Base-by-base conservation (phyloP, 257 asterid genomes). In the Thymus mandschuricus region DNA sequence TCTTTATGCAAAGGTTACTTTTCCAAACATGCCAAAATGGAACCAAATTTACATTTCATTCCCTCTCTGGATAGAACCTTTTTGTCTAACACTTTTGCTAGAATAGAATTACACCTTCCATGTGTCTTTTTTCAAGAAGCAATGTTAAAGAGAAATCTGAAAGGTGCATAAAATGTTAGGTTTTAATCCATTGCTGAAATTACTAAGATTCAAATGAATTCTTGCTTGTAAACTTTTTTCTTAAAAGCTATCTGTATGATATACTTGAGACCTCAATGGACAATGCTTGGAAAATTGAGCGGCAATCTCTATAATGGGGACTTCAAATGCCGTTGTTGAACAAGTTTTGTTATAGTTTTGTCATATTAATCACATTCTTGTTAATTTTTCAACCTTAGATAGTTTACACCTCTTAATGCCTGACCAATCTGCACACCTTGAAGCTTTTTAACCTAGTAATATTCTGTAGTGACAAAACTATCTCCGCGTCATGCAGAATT, bases 161-260 rank as follows among this genome's bases (percentile, higher is more conserved):
- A 51, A 72, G 34, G 13, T 30, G 48, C 59, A n/a, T 64, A 43
- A 21, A 31, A 6, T 2, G 5, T 4, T 13, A 49, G 6, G 27
- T 3, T 11, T 49, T 38, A 38, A 38, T 38, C 6, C 41, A 4
- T 38, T 38, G 6, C 8, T 38, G 41, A 38, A 38, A 38, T 38
- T 38, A 4, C 9, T 11, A 44, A 44, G 49, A 44, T 44, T 44
- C 49, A 8, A 44, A 44, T 44, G 8, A 44, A 11, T 44, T 44
- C 49, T 7, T 44, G 49, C 13, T 9, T 1, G 49, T 10, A 44
- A 2, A 7, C 9, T 44, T 11, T 44, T 11, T 7, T 44, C 49
- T 44, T 44, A 43, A 29, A 60, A 40, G 68, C 68, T 66, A 30
- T 60, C 52, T 44, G 41, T 34, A 67, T 49, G 10, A 29, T 49